Conservation (phyloP, 139 green algal species). For the Trebouxia sp. region DNA sequence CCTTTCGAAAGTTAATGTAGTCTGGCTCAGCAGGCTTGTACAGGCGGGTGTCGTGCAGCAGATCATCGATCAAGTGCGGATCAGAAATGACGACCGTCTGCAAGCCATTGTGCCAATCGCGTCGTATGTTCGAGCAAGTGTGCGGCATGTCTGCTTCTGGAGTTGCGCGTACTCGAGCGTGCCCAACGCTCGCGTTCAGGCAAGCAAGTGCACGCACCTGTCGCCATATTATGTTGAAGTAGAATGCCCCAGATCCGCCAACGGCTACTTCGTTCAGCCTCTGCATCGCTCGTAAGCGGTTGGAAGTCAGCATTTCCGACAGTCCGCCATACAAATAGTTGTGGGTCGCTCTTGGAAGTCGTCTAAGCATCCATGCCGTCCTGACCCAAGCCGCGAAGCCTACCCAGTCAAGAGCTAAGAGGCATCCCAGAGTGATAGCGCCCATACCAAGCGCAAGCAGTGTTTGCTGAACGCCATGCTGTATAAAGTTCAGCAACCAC, state of each 20-base stretch:
- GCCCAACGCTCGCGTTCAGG: neutral
- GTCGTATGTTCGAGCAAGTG: too few relatives aligned
- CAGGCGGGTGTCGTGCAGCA: neutral
- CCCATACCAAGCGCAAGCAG: too few relatives aligned
- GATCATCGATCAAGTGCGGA: neutral
- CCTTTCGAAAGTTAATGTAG: constrained; percentile 10
- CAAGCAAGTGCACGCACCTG: neutral
- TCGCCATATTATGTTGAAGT: neutral
- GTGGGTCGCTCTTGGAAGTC: neutral
- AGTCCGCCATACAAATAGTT: neutral
- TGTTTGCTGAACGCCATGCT: too few relatives aligned
- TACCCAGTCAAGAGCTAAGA: too few relatives aligned
- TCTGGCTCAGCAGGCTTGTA: neutral
- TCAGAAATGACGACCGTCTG: neutral
- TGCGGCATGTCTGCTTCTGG: neutral
- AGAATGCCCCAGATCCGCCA: neutral
- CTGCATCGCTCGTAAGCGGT: neutral
- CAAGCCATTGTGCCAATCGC: neutral
- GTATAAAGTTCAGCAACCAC: too few relatives aligned
- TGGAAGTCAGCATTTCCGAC: neutral
- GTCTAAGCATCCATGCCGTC: constrained; percentile 1
- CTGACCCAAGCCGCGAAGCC: neutral
- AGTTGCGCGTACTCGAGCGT: neutral
- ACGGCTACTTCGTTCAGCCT: neutral
- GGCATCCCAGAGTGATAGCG: too few relatives aligned